Evolutionary conservation across 1,284 basidiomycete genomes (phyloP).

Genomic region (Fomitiporia mediterranea): DNA sequence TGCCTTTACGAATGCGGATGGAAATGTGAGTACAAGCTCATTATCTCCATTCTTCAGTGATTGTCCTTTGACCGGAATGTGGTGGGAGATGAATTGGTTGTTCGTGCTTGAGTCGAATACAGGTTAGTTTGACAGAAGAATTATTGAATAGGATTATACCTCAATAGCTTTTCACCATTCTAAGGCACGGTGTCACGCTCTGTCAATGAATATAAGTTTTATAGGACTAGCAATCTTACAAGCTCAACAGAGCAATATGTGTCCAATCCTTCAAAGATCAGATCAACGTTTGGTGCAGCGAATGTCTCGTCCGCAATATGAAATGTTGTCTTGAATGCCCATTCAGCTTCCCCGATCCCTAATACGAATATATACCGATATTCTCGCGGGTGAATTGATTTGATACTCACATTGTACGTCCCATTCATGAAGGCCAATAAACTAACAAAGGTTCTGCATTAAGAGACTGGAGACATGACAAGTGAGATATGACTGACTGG

Average conservation of each 20-base stretch:
- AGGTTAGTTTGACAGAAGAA: neutral
- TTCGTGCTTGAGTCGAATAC: constrained; percentile 40
- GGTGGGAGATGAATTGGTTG: constrained; percentile 77
- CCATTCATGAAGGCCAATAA: constrained; percentile 77
- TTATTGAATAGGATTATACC: constrained; percentile 36
- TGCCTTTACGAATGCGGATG: constrained; percentile 72
- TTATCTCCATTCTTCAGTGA: constrained; percentile 56
- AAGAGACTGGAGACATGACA: neutral
- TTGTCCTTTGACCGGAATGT: constrained; percentile 49
- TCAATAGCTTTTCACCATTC: constrained; percentile 66
- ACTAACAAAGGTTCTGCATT: constrained; percentile 35
- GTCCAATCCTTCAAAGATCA: constrained; percentile 86
- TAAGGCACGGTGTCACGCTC: constrained; percentile 29
- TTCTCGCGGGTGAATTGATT: constrained; percentile 20
- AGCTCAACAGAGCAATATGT: constrained; percentile 72
- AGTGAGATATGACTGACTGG: constrained; percentile 46
- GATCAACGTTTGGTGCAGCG: constrained; percentile 49
- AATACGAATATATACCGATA: constrained; percentile 1
- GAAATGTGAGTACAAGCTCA: constrained; percentile 65
- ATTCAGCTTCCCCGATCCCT: constrained; percentile 86
- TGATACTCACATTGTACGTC: constrained; percentile 71
- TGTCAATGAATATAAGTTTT: neutral
- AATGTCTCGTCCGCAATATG: constrained; percentile 46
- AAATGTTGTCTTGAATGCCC: constrained; percentile 78
- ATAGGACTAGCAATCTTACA: constrained; percentile 39